Percentiles rank a stretch among this genome's conserved stretches.
phyloP scores from a whole-genome alignment of 805 yeast genomes.

The Metschnikowia borealis region DNA sequence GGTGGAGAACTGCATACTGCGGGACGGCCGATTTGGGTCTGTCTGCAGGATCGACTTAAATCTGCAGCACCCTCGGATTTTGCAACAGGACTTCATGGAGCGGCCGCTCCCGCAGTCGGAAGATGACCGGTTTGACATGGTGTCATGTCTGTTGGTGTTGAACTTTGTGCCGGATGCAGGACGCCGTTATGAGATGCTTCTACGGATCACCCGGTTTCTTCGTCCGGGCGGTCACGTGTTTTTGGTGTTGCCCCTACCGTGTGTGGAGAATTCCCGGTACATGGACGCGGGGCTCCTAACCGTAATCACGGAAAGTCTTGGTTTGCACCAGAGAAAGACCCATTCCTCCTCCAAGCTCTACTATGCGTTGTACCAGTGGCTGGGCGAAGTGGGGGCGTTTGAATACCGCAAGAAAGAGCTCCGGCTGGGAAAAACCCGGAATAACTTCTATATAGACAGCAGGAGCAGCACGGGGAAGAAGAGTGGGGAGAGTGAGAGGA shows the following conservation, averaged over 20 bases:
- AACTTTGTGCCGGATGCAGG: conserved; percentile 78
- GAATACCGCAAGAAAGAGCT: conserved; percentile 43
- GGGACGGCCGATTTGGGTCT: conserved; percentile 46
- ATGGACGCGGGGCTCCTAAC: conserved; percentile 44
- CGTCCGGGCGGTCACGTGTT: conserved; percentile 46
- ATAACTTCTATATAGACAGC: conserved; percentile 59
- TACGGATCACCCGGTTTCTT: conserved; percentile 54
- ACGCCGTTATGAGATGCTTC: conserved; percentile 75
- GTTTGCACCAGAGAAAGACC: conserved; percentile 45
- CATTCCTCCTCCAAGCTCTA: conserved; percentile 68
- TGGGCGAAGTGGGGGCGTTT: conserved; percentile 19
- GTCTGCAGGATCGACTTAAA: conserved; percentile 73
- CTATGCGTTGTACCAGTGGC: conserved; percentile 63
- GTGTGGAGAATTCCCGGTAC: conserved; percentile 79
- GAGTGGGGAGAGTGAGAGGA: not conserved
- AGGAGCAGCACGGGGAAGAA: not conserved
- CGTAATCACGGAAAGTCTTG: conserved; percentile 53
- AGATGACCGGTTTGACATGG: conserved; percentile 51
- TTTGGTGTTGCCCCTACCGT: conserved; percentile 84
- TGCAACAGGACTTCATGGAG: conserved; percentile 81
- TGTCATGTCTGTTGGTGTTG: conserved; percentile 82
- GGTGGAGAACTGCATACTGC: conserved; percentile 63
- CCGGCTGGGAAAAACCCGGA: conserved; percentile 54
- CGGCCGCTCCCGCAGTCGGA: conserved; percentile 53
- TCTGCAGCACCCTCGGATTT: conserved; percentile 69